Conservation (phyloP, 352 stramenopile genomes). For the Globisporangium emineosum region DNA sequence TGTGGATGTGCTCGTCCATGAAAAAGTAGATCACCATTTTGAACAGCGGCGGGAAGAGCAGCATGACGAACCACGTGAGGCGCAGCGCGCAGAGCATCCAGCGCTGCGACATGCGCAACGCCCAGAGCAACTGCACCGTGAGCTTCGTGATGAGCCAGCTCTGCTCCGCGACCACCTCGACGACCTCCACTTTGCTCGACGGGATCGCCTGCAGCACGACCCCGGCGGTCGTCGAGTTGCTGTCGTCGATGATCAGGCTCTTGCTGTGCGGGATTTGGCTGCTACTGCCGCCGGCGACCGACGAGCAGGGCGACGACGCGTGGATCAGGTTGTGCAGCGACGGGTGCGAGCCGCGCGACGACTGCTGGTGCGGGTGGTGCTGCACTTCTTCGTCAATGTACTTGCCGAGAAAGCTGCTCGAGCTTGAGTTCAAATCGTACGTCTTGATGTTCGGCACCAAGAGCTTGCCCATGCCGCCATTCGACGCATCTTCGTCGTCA, state of each 20-base stretch:
- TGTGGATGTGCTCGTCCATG: slow-evolving; percentile 53
- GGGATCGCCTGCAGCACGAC: slow-evolving; percentile 47
- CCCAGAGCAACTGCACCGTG: slow-evolving; percentile 62
- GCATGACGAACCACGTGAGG: slow-evolving; percentile 57
- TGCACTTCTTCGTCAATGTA: slow-evolving; percentile 37
- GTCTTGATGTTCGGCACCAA: slow-evolving; percentile 37
- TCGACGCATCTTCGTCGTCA: slow-evolving; percentile 18
- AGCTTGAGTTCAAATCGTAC: slow-evolving; percentile 31
- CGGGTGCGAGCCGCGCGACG: not conserved
- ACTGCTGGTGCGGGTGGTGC: slow-evolving; percentile 4
- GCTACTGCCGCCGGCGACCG: not conserved
- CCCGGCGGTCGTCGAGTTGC: slow-evolving; percentile 13
- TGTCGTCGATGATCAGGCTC: slow-evolving; percentile 44
- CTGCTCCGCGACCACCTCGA: slow-evolving; percentile 64
- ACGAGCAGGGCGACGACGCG: slow-evolving; percentile 19
- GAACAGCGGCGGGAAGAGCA: slow-evolving; percentile 53
- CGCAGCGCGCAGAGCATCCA: slow-evolving; percentile 71
- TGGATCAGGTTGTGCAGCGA: slow-evolving; percentile 15
- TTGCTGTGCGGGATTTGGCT: slow-evolving; percentile 35
- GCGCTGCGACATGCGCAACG: slow-evolving; percentile 56
- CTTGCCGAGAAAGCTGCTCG: slow-evolving; percentile 26
- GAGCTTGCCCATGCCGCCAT: slow-evolving; percentile 15
- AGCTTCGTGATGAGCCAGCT: slow-evolving; percentile 76
- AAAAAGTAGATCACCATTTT: slow-evolving; percentile 62
- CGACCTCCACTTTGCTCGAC: slow-evolving; percentile 37